Conservation (phyloP, 805 yeast genomes). For the Myxozyma monticola region DNA sequence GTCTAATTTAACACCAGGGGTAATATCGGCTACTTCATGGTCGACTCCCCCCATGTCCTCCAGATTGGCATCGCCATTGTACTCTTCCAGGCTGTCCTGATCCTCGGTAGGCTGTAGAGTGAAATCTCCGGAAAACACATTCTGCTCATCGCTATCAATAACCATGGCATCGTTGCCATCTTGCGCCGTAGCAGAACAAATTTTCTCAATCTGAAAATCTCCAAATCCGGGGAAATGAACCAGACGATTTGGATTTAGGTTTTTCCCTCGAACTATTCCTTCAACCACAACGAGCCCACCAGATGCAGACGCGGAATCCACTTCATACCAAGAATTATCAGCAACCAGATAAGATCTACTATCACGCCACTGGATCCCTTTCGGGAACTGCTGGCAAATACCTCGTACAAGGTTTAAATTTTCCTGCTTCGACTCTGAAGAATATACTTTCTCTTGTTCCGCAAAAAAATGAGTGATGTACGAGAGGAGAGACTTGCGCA, state of each 20-base stretch:
- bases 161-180: constrained; percentile 39
- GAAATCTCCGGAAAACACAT: constrained; percentile 5
- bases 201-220: constrained; percentile 72
- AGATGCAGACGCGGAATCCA: constrained; percentile 34
- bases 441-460: constrained; percentile 71
- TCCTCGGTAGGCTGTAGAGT: constrained; percentile 36
- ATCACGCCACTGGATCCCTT: constrained; percentile 87
- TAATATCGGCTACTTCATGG: constrained; percentile 35
- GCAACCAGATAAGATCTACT: constrained; percentile 85
- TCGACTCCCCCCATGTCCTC: constrained; percentile 36
- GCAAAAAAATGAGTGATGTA: constrained; percentile 79
- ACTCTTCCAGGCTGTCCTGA: constrained; percentile 37
- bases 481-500: constrained; percentile 61
- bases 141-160: constrained; percentile 21
- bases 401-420: constrained; percentile 69
- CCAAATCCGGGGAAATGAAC: constrained; percentile 89
- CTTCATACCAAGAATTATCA: constrained; percentile 54
- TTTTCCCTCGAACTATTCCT: constrained; percentile 80
- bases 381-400: constrained; percentile 84
- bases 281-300: constrained; percentile 47
- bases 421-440: constrained; percentile 67
- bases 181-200: constrained; percentile 49
- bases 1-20: constrained; percentile 55
- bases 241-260: constrained; percentile 69
- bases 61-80: constrained; percentile 29